Base-by-base conservation (phyloP, 1,139 yeast genomes). In the Sugiyamaella grinbergsii region DNA sequence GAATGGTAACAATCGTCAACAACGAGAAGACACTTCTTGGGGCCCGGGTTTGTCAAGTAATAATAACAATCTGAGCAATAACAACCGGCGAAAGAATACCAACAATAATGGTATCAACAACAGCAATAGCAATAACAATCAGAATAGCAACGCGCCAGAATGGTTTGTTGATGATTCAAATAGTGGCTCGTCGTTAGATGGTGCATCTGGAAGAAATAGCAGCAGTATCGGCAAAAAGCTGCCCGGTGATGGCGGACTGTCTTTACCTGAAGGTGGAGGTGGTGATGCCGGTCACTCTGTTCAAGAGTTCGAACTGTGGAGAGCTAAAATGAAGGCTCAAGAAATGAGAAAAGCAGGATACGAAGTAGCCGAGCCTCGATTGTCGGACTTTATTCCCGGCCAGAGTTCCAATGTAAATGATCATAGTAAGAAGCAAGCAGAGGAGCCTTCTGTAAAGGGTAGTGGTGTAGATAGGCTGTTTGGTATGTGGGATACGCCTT, bases 241-340 rank as follows among this genome's bases (percentile, higher is more conserved):
- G n/a, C n/a, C n/a, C n/a, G 29, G 26, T 13, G 49, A 31, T n/a
- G 37, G 37, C 23, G 7, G 22, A 16, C 4, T 38, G 13, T 29
- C 42, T 5, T 24, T 31, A 36, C 23, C 54, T 24, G 29, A 31
- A 34, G 41, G 45, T 16, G 38, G 42, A 28, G 42, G 50, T 5
- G 37, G 52, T 20, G 42, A 32, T 29, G 50, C 58, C n/a, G 54
- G 51, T 19, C 56, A 54, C 34, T 57, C 65, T 7, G 61, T 61
- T 16, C 56, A 61, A 41, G 68, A 65, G 48, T 64, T 64, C 57
- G 69, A 65, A 49, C 57, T 59, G 24, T 65, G 69, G 69, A 65
- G 63, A 53, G 63, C 63, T 5, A 54, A 55, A 34, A 61, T 58
- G 64, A 57, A 56, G 40, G 58, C 58, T n/a, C 59, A 59, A 20